These are phyloP conservation scores for Sporothrix sp. DNA, from an alignment of 2,329 filamentous ascomycete species.

Conservation along the genomic window DNA sequence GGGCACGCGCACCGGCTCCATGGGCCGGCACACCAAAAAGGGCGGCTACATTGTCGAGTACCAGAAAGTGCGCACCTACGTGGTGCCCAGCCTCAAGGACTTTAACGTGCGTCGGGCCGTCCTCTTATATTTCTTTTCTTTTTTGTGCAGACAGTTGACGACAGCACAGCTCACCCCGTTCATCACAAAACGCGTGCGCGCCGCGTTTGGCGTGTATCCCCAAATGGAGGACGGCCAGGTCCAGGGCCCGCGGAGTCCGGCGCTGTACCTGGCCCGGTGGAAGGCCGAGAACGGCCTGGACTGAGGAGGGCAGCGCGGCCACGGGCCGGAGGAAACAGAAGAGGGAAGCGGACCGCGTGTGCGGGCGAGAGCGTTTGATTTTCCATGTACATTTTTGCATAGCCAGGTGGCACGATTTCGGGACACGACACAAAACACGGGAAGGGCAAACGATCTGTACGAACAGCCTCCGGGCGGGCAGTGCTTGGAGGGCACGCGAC, in stretches of 20 bases:
- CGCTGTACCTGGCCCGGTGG: slow-evolving; percentile 55
- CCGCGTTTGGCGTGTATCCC: slow-evolving; percentile 30
- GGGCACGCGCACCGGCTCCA: slow-evolving; percentile 78
- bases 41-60: slow-evolving; percentile 81
- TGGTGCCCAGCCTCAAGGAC: slow-evolving; percentile 54
- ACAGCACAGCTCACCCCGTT: slow-evolving; percentile 85
- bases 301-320: slow-evolving; percentile 19
- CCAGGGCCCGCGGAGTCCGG: slow-evolving; percentile 49
- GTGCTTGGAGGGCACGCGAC: too few relatives aligned
- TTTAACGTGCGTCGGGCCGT: slow-evolving; percentile 51
- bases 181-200: slow-evolving; percentile 52
- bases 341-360: not conserved
- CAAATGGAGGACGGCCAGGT: slow-evolving; percentile 43
- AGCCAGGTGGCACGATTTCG: not conserved
- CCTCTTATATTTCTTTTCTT: not conserved
- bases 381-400: slow-evolving; percentile 2
- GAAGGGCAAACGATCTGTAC: not conserved
- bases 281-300: slow-evolving; percentile 57
- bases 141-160: slow-evolving; percentile 13
- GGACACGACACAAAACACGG: not conserved
- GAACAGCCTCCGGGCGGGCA: too few relatives aligned
- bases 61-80: slow-evolving; percentile 82
- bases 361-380: slow-evolving; percentile 6
- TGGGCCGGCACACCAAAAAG: slow-evolving; percentile 74
- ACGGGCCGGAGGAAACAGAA: not conserved